Evolutionary conservation across 257 asterid genomes (phyloP).

Genomic region (Gardenia jasminoides): DNA sequence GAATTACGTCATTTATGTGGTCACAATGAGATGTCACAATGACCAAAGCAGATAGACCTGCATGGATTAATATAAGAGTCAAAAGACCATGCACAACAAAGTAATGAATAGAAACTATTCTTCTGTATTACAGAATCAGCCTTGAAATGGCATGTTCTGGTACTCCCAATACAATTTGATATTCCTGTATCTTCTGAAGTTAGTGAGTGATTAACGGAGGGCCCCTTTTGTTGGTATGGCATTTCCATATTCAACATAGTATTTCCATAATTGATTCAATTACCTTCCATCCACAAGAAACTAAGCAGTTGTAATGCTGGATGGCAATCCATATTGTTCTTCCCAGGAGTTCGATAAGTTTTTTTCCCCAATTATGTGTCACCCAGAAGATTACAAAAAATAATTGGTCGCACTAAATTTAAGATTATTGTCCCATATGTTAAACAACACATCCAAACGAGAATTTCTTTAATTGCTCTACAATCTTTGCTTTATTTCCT

Average conservation of each 20-base stretch:
- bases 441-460: not conserved
- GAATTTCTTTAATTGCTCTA: not conserved
- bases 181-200: not conserved
- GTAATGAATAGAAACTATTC: not conserved
- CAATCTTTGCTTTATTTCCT: not conserved
- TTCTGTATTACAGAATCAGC: not conserved
- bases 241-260: not conserved
- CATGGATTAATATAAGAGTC: constrained; percentile 9
- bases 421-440: not conserved
- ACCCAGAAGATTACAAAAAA: not conserved
- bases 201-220: not conserved
- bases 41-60: constrained; percentile 86
- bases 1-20: constrained; percentile 55
- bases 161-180: not conserved
- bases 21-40: constrained; percentile 68
- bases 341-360: not conserved
- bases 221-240: not conserved
- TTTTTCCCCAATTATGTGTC: not conserved
- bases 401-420: not conserved
- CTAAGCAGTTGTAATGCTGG: not conserved
- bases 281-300: not conserved
- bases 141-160: not conserved
- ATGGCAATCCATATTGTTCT: not conserved
- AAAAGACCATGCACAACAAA: constrained; percentile 1
- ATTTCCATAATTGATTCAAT: not conserved